These are phyloP conservation scores for Calonectria naviculata DNA, from an alignment of 2,329 filamentous ascomycete species.

Conservation along the genomic window DNA sequence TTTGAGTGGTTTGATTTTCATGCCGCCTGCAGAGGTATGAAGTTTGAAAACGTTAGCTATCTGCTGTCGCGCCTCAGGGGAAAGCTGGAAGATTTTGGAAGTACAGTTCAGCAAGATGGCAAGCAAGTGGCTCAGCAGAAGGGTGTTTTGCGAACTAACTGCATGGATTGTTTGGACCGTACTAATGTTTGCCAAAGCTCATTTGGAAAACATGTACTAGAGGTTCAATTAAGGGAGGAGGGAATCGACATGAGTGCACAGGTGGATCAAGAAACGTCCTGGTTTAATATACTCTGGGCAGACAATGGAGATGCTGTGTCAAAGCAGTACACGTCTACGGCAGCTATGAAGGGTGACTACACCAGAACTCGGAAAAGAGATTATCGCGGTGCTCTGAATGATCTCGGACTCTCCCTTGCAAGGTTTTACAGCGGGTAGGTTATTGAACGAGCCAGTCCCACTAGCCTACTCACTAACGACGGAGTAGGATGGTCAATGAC, in stretches of 20 bases:
- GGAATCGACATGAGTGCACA: slow-evolving; percentile 82
- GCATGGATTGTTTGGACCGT: slow-evolving; percentile 97
- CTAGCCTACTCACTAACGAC: slow-evolving; percentile 20
- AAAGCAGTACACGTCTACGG: slow-evolving; percentile 94
- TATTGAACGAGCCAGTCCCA: neutral
- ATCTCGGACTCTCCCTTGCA: slow-evolving; percentile 88
- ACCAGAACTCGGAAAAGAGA: slow-evolving; percentile 92
- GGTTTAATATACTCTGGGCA: slow-evolving; percentile 98
- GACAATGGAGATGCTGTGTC: slow-evolving; percentile 98
- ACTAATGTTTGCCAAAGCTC: slow-evolving; percentile 97
- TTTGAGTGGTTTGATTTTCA: slow-evolving; percentile 99
- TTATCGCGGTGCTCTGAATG: slow-evolving; percentile 90
- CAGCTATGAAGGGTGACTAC: slow-evolving; percentile 96
- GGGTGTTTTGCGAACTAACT: slow-evolving; percentile 92
- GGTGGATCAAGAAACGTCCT: slow-evolving; percentile 81
- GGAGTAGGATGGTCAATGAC: slow-evolving; percentile 90
- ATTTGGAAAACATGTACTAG: slow-evolving; percentile 84
- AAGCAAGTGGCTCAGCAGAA: slow-evolving; percentile 64
- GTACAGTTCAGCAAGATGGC: slow-evolving; percentile 69
- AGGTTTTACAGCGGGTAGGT: slow-evolving; percentile 75
- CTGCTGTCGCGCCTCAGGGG: slow-evolving; percentile 77
- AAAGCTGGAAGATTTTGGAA: slow-evolving; percentile 77
- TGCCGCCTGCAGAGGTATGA: slow-evolving; percentile 92
- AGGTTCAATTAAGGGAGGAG: slow-evolving; percentile 80
- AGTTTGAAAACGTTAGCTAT: slow-evolving; percentile 91